A percentile compares a stretch with the other conserved stretches of the same genome.
Conservation (phyloP, 768 basidiomycete genomes). For the Paxillus ammoniavirescens region DNA sequence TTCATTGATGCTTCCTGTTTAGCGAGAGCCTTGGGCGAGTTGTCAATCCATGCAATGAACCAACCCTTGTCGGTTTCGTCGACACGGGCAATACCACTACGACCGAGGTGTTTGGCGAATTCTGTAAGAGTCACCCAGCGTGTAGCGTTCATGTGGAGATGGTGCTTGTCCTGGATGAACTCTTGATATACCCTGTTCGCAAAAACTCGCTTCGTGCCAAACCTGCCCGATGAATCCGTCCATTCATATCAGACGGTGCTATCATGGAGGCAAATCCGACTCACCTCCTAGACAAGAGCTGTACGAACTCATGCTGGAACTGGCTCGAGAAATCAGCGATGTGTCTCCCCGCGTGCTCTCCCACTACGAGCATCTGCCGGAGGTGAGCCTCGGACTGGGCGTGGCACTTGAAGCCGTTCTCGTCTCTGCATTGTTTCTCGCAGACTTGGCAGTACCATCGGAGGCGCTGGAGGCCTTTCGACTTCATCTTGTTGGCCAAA, state of each 20-base stretch:
- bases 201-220: conserved; percentile 91
- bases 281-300: conserved; percentile 79
- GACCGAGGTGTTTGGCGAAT: conserved; percentile 87
- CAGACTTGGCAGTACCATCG: conserved; percentile 99
- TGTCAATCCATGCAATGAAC: conserved; percentile 98
- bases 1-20: conserved; percentile 86
- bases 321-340: conserved; percentile 86
- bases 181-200: conserved; percentile 98
- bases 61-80: conserved; percentile 99
- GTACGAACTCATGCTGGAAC: conserved; percentile 93
- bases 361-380: conserved; percentile 96
- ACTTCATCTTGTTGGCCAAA: conserved; percentile 95
- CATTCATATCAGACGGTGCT: background rate
- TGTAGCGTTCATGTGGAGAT: conserved; percentile 98
- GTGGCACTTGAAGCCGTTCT: conserved; percentile 99
- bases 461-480: conserved; percentile 92
- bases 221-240: conserved; percentile 40
- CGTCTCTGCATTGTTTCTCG: conserved; percentile 97
- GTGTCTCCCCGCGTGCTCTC: conserved; percentile 89
- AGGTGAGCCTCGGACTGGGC: conserved; percentile 85
- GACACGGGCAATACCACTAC: conserved; percentile 82
- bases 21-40: conserved; percentile 88
- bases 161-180: conserved; percentile 90
- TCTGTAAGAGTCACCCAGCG: conserved; percentile 98
- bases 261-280: conserved; percentile 18